Evolutionary conservation across 371 early-diverging fungal genomes (phyloP), one percentile per base, ranked within the genome.

Genomic region (Zopfochytrium polystomum): DNA sequence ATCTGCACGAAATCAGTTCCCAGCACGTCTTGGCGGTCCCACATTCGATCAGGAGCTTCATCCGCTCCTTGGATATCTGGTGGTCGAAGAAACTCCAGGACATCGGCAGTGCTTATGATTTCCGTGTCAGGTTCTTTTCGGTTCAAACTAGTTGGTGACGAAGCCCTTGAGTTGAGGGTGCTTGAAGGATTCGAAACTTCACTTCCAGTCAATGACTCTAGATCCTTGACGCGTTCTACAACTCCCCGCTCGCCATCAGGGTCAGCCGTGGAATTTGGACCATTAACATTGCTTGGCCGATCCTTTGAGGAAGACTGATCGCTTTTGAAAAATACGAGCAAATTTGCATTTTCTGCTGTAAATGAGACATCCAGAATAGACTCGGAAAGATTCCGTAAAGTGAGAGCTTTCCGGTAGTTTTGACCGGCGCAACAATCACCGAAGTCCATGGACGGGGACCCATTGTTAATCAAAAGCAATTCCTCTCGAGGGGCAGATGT

Each of bases 351-450:
- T 56, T 93, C 95, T 3, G 89, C 81, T 11, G 80, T 64, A 58
- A 98, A 90, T 23, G 80, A 80, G 22, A 98, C 79, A 32, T 91
- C 92, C 7, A 95, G 71, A 0, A 88, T 80, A 0, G 75, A 57
- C 30, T 92, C 91, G 32, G 90, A 82, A 13, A 92, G 80, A 71
- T 96, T 97, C 43, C 85, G 88, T 47, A 98, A 72, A 0, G 87
- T 80, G 7, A 97, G 75, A 33, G 85, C 83, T 51, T 87, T 86
- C 51, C 84, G 82, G 26, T 86, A 83, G 90, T 91, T 90, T 26
- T 49, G 2, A 11, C 96, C 96, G 31, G 92, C 88, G 55, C 85
- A 84, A 66, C 94, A 93, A 61, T 94, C 93, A 27, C 95, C 96
- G 80, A 97, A 98, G 72, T 97, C 95, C 9, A 98, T 58, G 3